Evolutionary conservation across 75 land plant species (phyloP), one percentile per base, ranked within the genome.

Genomic region (Cryptomeria japonica): DNA sequence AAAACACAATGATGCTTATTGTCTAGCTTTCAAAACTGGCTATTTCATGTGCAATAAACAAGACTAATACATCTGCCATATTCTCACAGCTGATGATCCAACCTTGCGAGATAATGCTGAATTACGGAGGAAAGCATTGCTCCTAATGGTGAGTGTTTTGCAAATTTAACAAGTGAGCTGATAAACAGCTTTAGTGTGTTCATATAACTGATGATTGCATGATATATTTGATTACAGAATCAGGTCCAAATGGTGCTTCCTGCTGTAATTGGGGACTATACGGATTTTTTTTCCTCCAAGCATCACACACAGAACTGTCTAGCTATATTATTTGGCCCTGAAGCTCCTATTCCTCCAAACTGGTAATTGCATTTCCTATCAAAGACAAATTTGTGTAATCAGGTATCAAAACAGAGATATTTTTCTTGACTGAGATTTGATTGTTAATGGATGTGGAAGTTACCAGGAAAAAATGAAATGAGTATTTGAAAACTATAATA

Each of bases 71-170:
- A 37, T 42, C 31, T 83, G 19, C 31, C 51, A 76, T 38, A 44
- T 19, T 34, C 28, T 88, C 87, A 90, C 94, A 96, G 98, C 91
- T 86, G 92, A 92, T 73, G 96, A 94, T 84, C 94, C 99, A 79
- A 88, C 90, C 13, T 88, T 98, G 89, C 94, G 97, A 39, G 99
- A 98, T 68, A 94, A 98, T 88, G 86, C 86, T 25, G 83, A 47
- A 80, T 90, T 98, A 85, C 92, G 95, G 87, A 80, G 93, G 85
- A 94, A 93, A 86, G 92, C 93, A 41, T 92, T 98, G 77, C 84
- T 94, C 15, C 94, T 95, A 37, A 92, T 96, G 95, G 99, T 96
- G 80, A 86, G 88, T 4, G 3, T 34, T 75, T 75, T 75, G 36
- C 37, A 32, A 75, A 31, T 75, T 34, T 32, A 51, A 41, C n/a